Conservation (phyloP, 2,329 filamentous ascomycete genomes). For the Penicillium frequentans region DNA sequence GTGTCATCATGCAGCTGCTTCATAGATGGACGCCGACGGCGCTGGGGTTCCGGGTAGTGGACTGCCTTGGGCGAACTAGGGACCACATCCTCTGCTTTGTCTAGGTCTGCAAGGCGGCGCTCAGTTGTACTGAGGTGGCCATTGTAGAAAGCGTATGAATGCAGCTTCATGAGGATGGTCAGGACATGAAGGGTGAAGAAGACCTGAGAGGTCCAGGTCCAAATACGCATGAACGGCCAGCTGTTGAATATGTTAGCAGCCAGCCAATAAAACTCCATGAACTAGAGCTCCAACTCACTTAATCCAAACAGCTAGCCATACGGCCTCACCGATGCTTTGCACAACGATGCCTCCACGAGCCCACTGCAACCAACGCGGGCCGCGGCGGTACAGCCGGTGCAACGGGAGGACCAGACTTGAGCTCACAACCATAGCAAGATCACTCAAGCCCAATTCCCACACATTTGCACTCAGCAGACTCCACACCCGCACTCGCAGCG, state of each 20-base stretch:
- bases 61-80: conserved; percentile 64
- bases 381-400: conserved; percentile 65
- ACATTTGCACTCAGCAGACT: conserved; percentile 83
- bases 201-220: conserved; percentile 97
- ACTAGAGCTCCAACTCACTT: conserved; percentile 43
- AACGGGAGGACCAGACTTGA: conserved; percentile 72
- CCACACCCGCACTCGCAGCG: conserved; percentile 85
- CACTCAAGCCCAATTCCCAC: conserved; percentile 79
- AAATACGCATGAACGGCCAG: conserved; percentile 79
- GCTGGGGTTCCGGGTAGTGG: conserved; percentile 65
- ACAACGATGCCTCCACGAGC: conserved; percentile 71
- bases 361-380: conserved; percentile 66
- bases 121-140: conserved; percentile 89
- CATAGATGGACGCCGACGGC: conserved; percentile 29
- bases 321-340: conserved; percentile 77
- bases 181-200: conserved; percentile 90
- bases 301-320: conserved; percentile 83
- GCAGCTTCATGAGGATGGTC: conserved; percentile 97
- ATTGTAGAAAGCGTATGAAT: conserved; percentile 98
- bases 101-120: conserved; percentile 74
- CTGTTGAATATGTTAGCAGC: conserved; percentile 28
- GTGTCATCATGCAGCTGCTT: conserved; percentile 22
- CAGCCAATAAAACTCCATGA: background rate
- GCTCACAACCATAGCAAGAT: conserved; percentile 78
- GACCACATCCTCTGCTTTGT: conserved; percentile 68